Evolutionary conservation across 257 asterid species (phyloP), one percentile per base, ranked within the genome.

Genomic region (Salvia rosmarinus): DNA sequence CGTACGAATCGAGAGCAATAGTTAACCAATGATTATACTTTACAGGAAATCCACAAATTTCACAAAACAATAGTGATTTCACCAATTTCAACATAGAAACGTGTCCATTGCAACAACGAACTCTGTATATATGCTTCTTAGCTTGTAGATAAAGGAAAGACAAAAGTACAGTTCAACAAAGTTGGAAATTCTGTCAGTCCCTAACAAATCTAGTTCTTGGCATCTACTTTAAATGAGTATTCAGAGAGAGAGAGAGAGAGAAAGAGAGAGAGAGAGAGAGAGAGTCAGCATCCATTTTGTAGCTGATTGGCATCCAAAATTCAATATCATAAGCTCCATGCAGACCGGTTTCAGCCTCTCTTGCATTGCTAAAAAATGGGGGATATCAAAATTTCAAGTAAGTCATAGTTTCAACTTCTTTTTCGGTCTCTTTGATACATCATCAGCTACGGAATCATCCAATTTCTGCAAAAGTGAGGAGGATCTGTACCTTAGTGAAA

Each of bases 381-480:
- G 16, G n/a, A n/a, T n/a, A n/a, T n/a, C n/a, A n/a, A n/a, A 10
- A 49, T 16, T 77, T 21, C 28, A 63, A 42, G 39, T 10, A 47
- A 13, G 64, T 79, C 86, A 84, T 64, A 68, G 58, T 79, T 89
- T 91, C 87, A 72, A 60, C 87, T 84, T 82, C 87, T 84, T 89
- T 70, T 84, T 80, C 37, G 81, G 82, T 75, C 67, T 66, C 63
- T 72, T 77, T 19, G 75, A 52, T 61, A 68, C 58, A 63, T 64
- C 58, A 17, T 68, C 63, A 20, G 49, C n/a, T n/a, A n/a, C 52
- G 7, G 75, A 74, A 25, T 50, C 72, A 11, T 85, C 90, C 78
- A 72, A 43, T 17, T 77, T 84, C 95, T 83, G 95, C 75, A 73
- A 64, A 68, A 80, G 55, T 17, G 43, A 43, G 2, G 59, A 65